Conservation (phyloP, 2,329 filamentous ascomycete genomes). For the Ustilaginoidea virens region DNA sequence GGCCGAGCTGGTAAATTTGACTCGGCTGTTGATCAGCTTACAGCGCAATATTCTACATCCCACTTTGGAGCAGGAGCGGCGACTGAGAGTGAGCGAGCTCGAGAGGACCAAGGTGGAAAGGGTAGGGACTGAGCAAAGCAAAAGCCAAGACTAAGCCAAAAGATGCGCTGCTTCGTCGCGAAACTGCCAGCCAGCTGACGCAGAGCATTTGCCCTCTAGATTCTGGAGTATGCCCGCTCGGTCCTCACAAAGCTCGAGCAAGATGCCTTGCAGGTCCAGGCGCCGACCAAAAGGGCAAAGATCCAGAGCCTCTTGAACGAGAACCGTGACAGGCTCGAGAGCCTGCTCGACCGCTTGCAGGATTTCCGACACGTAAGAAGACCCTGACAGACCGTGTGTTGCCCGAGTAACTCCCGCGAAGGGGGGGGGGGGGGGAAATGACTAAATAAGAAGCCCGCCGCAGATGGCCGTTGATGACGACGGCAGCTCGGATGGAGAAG, state of each 20-base stretch:
- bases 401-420: too few species aligned
- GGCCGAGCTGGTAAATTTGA: too few species aligned
- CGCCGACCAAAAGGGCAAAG: constrained; percentile 41
- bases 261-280: constrained; percentile 43
- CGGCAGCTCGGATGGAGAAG: constrained; percentile 37
- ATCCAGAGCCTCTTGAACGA: constrained; percentile 46
- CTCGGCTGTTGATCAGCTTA: too few species aligned
- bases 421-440: too few species aligned
- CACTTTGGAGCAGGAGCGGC: too few species aligned
- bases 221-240: constrained; percentile 54
- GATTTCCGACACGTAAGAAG: constrained; percentile 48
- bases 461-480: constrained; percentile 22
- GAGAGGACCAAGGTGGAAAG: too few species aligned
- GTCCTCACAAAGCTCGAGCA: constrained; percentile 59
- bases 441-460: not conserved
- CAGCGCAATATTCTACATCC: too few species aligned
- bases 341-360: constrained; percentile 47
- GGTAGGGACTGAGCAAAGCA: too few species aligned
- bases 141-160: too few species aligned
- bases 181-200: not conserved
- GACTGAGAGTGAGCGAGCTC: too few species aligned
- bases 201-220: constrained; percentile 25
- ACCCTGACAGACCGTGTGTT: too few species aligned
- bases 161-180: not conserved
- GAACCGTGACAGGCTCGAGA: constrained; percentile 52